These are phyloP conservation scores for Secale cereale DNA, from an alignment of 176 grass and related monocot genomes.

Conservation along the genomic window DNA sequence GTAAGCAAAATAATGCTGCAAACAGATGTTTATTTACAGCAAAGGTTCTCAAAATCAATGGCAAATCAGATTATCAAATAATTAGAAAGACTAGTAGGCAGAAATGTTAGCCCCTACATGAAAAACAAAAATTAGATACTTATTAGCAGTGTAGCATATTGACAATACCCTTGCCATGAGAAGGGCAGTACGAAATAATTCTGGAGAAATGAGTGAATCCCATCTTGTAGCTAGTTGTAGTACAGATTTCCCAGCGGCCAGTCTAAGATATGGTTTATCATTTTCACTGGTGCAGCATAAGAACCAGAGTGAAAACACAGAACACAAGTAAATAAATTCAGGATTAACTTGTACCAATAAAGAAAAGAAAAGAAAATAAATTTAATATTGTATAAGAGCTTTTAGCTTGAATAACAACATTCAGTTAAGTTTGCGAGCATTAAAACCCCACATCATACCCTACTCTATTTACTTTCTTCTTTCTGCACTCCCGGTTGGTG, in stretches of 20 bases:
- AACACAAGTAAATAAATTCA: constrained; percentile 10
- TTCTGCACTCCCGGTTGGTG: background rate
- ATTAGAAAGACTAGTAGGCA: background rate
- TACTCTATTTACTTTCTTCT: background rate
- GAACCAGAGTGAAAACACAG: constrained; percentile 22
- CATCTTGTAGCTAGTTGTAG: constrained; percentile 76
- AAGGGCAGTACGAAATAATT: constrained; percentile 62
- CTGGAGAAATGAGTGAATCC: constrained; percentile 81
- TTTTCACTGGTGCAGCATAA: constrained; percentile 51
- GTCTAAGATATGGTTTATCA: constrained; percentile 65
- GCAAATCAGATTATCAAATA: constrained; percentile 15
- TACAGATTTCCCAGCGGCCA: constrained; percentile 75
- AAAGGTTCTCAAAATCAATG: constrained; percentile 13
- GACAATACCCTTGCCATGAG: constrained; percentile 68
- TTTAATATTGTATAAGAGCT: background rate
- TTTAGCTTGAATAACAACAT: constrained; percentile 10
- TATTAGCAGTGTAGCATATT: constrained; percentile 30
- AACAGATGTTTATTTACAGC: background rate
- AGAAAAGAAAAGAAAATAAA: constrained; percentile 8
- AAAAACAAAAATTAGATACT: constrained; percentile 22
- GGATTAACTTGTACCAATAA: constrained; percentile 22
- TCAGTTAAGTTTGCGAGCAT: background rate
- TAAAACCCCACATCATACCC: background rate
- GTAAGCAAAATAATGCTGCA: constrained; percentile 5
- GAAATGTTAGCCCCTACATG: constrained; percentile 3